phyloP scores from a whole-genome alignment of 2,329 filamentous ascomycete species.

The Penicillium sp. region DNA sequence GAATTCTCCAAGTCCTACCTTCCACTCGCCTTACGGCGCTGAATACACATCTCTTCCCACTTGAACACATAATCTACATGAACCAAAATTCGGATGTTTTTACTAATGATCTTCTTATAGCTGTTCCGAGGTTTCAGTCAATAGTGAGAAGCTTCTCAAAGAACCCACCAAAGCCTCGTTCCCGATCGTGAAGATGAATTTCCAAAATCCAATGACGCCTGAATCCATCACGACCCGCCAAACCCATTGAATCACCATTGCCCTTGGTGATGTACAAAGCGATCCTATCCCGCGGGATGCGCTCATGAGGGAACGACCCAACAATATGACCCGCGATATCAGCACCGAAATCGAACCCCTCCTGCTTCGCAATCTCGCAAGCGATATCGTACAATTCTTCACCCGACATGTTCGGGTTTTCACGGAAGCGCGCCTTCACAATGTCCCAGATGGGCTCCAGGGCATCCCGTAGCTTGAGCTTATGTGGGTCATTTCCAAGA shows the following conservation, averaged over 20 bases:
- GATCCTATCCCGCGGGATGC: slow-evolving; percentile 52
- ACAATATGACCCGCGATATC: slow-evolving; percentile 54
- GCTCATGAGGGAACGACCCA: slow-evolving; percentile 54
- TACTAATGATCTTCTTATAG: no score
- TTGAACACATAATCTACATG: no score
- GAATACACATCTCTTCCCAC: neutral
- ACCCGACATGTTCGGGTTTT: slow-evolving; percentile 51
- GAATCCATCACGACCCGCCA: slow-evolving; percentile 43
- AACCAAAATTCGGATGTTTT: neutral
- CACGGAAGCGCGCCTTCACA: slow-evolving; percentile 46
- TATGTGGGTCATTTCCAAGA: slow-evolving; percentile 50
- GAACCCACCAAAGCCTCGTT: slow-evolving; percentile 46
- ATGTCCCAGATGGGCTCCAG: slow-evolving; percentile 51
- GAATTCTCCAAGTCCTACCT: neutral
- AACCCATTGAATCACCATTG: slow-evolving; percentile 46
- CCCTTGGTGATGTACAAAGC: slow-evolving; percentile 50
- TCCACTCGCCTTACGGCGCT: neutral
- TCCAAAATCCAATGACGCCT: slow-evolving; percentile 55
- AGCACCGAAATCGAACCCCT: slow-evolving; percentile 51
- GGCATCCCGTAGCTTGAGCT: slow-evolving; percentile 48
- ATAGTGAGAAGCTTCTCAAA: slow-evolving; percentile 41
- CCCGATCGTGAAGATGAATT: slow-evolving; percentile 49
- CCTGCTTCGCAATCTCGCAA: slow-evolving; percentile 37
- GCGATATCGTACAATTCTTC: slow-evolving; percentile 51
- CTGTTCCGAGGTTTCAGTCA: slow-evolving; percentile 9